These are phyloP conservation scores for Centrapalus pauciflorus DNA, from an alignment of 129 eudicot genomes.

Conservation along the genomic window DNA sequence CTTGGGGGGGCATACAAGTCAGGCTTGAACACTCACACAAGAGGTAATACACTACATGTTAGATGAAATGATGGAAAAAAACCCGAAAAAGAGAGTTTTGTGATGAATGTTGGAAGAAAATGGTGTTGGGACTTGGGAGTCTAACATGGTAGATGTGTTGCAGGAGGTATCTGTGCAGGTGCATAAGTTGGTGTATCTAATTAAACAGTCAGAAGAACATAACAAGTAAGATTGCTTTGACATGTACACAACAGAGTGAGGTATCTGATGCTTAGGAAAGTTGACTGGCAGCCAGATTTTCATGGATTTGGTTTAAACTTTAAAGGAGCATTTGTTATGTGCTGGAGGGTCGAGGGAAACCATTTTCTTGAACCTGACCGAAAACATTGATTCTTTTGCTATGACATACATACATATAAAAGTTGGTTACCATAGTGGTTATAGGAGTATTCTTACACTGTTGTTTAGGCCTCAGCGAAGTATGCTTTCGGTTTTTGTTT, in stretches of 20 bases:
- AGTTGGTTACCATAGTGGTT: constrained; percentile 1
- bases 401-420: constrained; percentile 2
- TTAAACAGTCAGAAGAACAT: constrained; percentile 2
- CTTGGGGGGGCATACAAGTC: too few species aligned
- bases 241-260: constrained; percentile 12
- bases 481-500: too few species aligned
- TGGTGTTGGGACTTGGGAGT: constrained; percentile 6
- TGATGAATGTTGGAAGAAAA: too few species aligned
- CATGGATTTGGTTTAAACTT: background rate
- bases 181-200: constrained; percentile 38
- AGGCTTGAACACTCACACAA: too few species aligned
- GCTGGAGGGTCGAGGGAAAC: background rate
- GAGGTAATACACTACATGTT: too few species aligned
- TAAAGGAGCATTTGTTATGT: background rate
- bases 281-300: constrained; percentile 1
- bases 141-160: constrained; percentile 15
- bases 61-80: too few species aligned
- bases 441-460: too few species aligned
- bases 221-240: constrained; percentile 9
- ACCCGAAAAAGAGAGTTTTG: too few species aligned
- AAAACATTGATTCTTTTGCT: background rate
- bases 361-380: background rate
- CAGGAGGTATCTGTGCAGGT: constrained; percentile 93
- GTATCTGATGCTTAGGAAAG: background rate
- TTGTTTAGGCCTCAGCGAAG: too few species aligned